Evolutionary conservation across 2,329 filamentous ascomycete genomes (phyloP).

Genomic region (Xylaria arbuscula): DNA sequence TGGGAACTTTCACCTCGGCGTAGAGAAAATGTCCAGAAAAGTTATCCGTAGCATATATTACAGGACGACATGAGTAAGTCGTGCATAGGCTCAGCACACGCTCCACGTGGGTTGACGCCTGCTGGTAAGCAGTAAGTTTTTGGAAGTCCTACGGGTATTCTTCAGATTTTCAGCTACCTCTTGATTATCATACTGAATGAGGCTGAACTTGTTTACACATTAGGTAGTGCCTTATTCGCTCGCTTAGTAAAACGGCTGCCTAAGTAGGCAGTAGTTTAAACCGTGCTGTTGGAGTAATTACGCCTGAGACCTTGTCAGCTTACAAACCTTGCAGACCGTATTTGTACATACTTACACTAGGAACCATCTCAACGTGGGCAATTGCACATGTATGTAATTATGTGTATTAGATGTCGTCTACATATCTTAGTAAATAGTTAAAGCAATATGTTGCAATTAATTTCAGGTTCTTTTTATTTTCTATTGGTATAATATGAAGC

Average conservation of each 20-base stretch:
- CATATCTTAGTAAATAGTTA: too few relatives aligned
- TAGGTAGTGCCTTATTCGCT: not conserved
- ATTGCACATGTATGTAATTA: too few relatives aligned
- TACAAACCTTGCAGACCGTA: too few relatives aligned
- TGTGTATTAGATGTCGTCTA: too few relatives aligned
- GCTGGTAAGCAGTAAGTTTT: not conserved
- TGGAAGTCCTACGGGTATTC: not conserved
- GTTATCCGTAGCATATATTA: not conserved
- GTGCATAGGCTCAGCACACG: not conserved
- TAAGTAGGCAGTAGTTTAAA: not conserved
- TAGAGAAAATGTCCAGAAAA: not conserved
- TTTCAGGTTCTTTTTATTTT: too few relatives aligned
- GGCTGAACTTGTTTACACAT: not conserved
- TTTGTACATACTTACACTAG: too few relatives aligned
- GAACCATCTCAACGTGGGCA: too few relatives aligned
- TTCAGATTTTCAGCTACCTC: not conserved
- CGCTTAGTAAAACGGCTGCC: slow-evolving; percentile 5
- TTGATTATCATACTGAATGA: not conserved
- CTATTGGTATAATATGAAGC: too few relatives aligned
- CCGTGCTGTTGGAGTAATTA: not conserved
- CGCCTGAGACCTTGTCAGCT: not conserved
- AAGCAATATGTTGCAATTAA: too few relatives aligned
- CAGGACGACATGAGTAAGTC: not conserved
- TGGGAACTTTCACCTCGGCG: not conserved
- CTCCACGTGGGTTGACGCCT: not conserved